These are phyloP conservation scores for Umbellularia californica DNA, from an alignment of 164 flowering plant species.

Conservation along the genomic window DNA sequence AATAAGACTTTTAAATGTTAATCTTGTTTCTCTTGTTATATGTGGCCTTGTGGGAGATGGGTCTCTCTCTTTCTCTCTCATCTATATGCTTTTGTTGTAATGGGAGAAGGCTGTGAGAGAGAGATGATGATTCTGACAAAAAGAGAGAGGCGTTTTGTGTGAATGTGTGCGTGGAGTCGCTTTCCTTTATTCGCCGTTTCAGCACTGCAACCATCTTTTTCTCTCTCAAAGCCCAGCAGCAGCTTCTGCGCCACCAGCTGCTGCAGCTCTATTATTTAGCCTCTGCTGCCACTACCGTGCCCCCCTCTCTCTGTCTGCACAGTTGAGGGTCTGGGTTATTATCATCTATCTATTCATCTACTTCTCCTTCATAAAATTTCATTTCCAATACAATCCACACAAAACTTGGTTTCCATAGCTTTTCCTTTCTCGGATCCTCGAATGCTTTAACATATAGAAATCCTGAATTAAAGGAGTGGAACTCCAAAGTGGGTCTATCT, in stretches of 20 bases:
- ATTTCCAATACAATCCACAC: not conserved
- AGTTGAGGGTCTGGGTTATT: not conserved
- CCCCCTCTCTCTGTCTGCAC: not conserved
- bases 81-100: not conserved
- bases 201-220: not conserved
- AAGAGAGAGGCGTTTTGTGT: conserved; percentile 5
- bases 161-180: conserved; percentile 12
- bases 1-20: not conserved
- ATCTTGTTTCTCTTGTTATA: not conserved
- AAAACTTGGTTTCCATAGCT: not conserved
- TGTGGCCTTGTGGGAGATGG: not conserved
- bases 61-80: not conserved
- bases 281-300: not conserved
- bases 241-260: not conserved
- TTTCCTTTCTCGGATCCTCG: not conserved
- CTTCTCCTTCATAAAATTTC: not conserved
- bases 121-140: conserved; percentile 5
- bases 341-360: not conserved
- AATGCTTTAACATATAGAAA: not conserved
- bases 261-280: conserved; percentile 6
- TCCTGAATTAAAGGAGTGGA: not conserved
- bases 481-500: too few relatives aligned
- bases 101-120: not conserved
- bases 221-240: not conserved
- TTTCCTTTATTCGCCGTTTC: conserved; percentile 14